Percentiles rank a stretch among this genome's conserved stretches.
Evolutionary conservation across 208 protist species (phyloP).

Genomic region (Endotrypanum monterogeii): DNA sequence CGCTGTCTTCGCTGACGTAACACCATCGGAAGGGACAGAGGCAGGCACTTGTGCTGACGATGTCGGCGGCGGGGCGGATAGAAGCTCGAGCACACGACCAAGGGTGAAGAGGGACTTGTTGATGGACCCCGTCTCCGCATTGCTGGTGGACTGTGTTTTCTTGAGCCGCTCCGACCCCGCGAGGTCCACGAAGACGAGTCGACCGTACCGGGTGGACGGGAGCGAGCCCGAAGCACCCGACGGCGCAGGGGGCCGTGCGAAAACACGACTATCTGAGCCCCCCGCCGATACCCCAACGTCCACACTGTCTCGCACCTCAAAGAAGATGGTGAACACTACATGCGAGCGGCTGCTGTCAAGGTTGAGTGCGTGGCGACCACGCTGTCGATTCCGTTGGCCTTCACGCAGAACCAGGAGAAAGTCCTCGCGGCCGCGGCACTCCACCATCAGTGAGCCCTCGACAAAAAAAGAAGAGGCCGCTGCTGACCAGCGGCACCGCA

Average conservation of each 20-base stretch:
- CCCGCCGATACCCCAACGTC: background rate
- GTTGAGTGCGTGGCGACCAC: conserved; percentile 82
- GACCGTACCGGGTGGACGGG: conserved; percentile 47
- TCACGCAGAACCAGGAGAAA: conserved; percentile 81
- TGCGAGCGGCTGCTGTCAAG: conserved; percentile 90
- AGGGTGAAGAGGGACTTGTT: conserved; percentile 92
- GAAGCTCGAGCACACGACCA: conserved; percentile 83
- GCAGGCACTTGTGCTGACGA: background rate
- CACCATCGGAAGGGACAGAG: background rate
- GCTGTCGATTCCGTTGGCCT: conserved; percentile 79
- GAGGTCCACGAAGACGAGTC: conserved; percentile 93
- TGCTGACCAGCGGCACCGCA: conserved; percentile 80
- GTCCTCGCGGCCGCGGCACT: conserved; percentile 74
- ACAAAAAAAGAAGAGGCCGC: conserved; percentile 81
- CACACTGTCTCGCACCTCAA: conserved; percentile 36
- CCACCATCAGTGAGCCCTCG: conserved; percentile 80
- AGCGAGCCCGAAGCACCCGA: background rate
- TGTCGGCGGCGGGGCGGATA: conserved; percentile 39
- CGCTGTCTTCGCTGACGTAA: background rate
- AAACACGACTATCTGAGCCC: background rate
- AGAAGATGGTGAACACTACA: conserved; percentile 88
- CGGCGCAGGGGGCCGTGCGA: background rate
- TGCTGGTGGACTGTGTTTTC: conserved; percentile 71
- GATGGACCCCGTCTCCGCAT: conserved; percentile 82
- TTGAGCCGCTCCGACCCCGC: conserved; percentile 93